Evolutionary conservation across 306 rosid genomes (phyloP), one percentile per base, ranked within the genome.

Genomic region (Arachis stenosperma): DNA sequence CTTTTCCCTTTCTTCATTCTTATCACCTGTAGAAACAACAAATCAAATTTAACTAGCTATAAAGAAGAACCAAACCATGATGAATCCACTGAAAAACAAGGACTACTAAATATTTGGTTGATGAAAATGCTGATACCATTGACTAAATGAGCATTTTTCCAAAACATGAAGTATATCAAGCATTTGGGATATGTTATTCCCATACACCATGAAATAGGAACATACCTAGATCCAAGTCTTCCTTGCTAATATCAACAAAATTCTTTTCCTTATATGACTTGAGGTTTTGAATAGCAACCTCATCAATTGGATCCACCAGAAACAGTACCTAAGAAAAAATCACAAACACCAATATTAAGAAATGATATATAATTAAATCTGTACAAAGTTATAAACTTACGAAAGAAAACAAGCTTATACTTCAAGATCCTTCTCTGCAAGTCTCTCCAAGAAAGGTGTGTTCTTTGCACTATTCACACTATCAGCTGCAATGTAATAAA

Each of bases 171-270:
- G 54, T 47, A 59, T 27, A 69, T 5, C 3, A 79, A 15, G 33
- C 50, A 65, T 15, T 48, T 22, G 30, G 13, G 12, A 27, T 42
- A 17, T 33, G 33, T 30, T 22, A 40, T 5, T 10, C 50, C 10
- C n/a, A 30, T 8, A 14, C 3, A 15, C 57, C 42, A 36, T 33
- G 33, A 43, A 61, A 39, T 43, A 54, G 27, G 41, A 50, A 63
- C 83, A 51, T 71, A 94, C 99, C 99, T 83, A 94, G 79, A 79
- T 91, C 96, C 75, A 94, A 81, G 76, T 91, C 99, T 86, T 94
- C 98, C 88, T 94, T 94, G 96, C 95, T 91, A 85, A 91, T 91
- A 81, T 94, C 99, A 75, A 91, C 84, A 73, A 94, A 94, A 79
- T 89, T 84, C 83, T 91, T 94, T 30, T 94, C 99, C 87, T 91